These are phyloP conservation scores for Elaeagnus macrophylla DNA, from an alignment of 306 rosid species.

Conservation along the genomic window DNA sequence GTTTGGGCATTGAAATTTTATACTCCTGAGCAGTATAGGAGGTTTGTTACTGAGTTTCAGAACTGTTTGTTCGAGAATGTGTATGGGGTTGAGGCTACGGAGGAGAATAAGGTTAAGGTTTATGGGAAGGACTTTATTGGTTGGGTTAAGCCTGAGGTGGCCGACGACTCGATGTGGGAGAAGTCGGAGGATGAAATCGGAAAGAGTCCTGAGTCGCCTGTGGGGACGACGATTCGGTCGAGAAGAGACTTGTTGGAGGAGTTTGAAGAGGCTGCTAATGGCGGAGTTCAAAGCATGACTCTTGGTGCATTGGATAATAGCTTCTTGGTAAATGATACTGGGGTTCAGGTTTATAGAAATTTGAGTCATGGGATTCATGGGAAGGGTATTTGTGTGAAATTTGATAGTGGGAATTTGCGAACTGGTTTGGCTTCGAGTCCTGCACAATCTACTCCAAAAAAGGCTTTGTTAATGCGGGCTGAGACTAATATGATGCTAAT, in stretches of 20 bases:
- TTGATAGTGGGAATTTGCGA: slow-evolving; percentile 25
- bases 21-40: slow-evolving; percentile 51
- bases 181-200: slow-evolving; percentile 37
- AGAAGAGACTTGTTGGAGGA: slow-evolving; percentile 57
- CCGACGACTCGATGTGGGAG: slow-evolving; percentile 86
- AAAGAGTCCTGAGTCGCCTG: slow-evolving; percentile 28
- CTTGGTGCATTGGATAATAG: slow-evolving; percentile 82
- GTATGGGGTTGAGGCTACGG: slow-evolving; percentile 50
- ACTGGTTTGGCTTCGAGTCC: slow-evolving; percentile 19
- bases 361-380: slow-evolving; percentile 67
- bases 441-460: slow-evolving; percentile 37
- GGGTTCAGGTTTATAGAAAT: slow-evolving; percentile 74
- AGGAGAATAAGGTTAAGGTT: slow-evolving; percentile 67
- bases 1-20: slow-evolving; percentile 84
- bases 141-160: slow-evolving; percentile 77
- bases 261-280: slow-evolving; percentile 76
- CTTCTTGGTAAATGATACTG: slow-evolving; percentile 61
- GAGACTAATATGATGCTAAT: slow-evolving; percentile 86
- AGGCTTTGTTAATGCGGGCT: slow-evolving; percentile 62
- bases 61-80: slow-evolving; percentile 63
- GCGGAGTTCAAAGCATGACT: slow-evolving; percentile 73
- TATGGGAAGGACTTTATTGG: slow-evolving; percentile 86
- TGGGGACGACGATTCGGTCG: slow-evolving; percentile 25
- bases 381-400: slow-evolving; percentile 62
- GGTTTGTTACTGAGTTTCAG: slow-evolving; percentile 64